Conservation (phyloP, 257 asterid species). For the Nicotiana undulata region DNA sequence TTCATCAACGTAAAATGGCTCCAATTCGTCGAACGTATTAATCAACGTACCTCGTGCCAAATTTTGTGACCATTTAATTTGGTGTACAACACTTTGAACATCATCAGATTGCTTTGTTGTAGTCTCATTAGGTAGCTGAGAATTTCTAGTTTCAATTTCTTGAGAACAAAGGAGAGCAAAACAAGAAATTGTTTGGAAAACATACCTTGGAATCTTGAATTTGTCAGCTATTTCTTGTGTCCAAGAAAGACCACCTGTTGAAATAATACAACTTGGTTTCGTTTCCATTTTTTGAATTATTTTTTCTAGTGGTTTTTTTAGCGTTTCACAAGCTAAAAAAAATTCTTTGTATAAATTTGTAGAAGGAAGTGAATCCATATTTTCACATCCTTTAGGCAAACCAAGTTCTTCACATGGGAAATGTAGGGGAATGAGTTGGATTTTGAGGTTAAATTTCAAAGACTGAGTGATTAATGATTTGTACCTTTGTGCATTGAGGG, state of each 20-base stretch:
- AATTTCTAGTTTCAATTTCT: constrained; percentile 18
- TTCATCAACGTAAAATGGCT: constrained; percentile 30
- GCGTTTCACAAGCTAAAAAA: constrained; percentile 25
- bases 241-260: constrained; percentile 46
- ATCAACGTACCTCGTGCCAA: constrained; percentile 28
- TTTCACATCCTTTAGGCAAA: constrained; percentile 56
- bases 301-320: constrained; percentile 28
- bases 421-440: constrained; percentile 24
- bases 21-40: constrained; percentile 42
- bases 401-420: constrained; percentile 50
- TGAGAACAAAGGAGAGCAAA: constrained; percentile 36
- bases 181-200: constrained; percentile 49
- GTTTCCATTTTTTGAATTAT: constrained; percentile 26
- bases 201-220: constrained; percentile 35
- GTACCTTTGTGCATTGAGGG: constrained; percentile 31
- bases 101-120: not conserved
- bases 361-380: constrained; percentile 38
- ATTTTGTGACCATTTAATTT: constrained; percentile 7
- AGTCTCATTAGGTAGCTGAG: constrained; percentile 22
- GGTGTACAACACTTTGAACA: constrained; percentile 4
- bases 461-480: constrained; percentile 14
- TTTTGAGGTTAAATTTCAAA: constrained; percentile 13
- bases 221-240: constrained; percentile 26
- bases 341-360: constrained; percentile 14
- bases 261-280: constrained; percentile 42